phyloP scores from a whole-genome alignment of 169 alveolate genomes.

The Perkinsus marinus region DNA sequence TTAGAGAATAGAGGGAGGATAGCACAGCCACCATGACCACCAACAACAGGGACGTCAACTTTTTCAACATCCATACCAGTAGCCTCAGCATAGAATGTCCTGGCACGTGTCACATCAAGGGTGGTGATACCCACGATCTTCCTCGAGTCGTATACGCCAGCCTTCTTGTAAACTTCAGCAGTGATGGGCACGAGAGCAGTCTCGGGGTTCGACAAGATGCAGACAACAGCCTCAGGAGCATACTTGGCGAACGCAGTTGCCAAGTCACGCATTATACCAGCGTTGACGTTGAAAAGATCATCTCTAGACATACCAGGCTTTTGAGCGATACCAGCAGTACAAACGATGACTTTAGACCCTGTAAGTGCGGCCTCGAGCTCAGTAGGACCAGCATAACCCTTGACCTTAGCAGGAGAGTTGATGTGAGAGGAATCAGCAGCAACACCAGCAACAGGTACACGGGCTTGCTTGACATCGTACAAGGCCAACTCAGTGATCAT shows the following conservation, averaged over 20 bases:
- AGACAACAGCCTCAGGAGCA: background rate
- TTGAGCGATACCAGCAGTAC: background rate
- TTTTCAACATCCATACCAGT: background rate
- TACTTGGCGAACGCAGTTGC: background rate
- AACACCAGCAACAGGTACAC: background rate
- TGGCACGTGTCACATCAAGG: conserved; percentile 4
- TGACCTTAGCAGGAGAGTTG: background rate
- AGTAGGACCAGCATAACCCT: background rate
- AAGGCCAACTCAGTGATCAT: background rate
- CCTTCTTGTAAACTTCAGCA: conserved; percentile 4
- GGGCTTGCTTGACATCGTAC: background rate
- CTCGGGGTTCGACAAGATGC: conserved; percentile 1
- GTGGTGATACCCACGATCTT: background rate
- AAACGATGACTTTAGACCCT: background rate
- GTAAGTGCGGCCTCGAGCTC: background rate
- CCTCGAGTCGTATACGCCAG: background rate
- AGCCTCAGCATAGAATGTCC: background rate
- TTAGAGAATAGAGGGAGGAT: no score
- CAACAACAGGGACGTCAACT: background rate
- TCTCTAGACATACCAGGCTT: background rate
- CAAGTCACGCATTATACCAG: background rate
- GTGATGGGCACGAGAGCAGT: background rate
- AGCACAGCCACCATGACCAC: no score
- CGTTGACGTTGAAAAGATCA: background rate
- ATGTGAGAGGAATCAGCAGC: background rate